These are phyloP conservation scores for Gnomoniopsis sp. DNA, from an alignment of 2,329 filamentous ascomycete genomes.

Conservation along the genomic window DNA sequence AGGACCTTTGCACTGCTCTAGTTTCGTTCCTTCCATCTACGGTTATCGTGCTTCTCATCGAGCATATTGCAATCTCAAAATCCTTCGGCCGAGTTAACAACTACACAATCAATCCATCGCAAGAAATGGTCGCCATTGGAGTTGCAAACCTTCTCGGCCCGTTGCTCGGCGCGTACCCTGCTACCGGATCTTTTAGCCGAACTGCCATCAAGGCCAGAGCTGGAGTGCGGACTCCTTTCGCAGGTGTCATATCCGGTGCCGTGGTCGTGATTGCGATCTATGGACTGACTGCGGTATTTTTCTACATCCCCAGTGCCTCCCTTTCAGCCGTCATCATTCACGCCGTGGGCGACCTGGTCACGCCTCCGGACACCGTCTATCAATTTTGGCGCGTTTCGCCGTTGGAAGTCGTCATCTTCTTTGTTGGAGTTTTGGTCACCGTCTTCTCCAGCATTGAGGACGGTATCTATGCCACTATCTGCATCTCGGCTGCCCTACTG, in stretches of 20 bases:
- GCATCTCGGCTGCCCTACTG: conserved; percentile 71
- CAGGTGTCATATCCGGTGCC: conserved; percentile 80
- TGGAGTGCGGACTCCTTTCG: conserved; percentile 86
- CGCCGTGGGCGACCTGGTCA: conserved; percentile 89
- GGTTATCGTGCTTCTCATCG: conserved; percentile 91
- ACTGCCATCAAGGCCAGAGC: conserved; percentile 98
- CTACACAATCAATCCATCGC: conserved; percentile 91
- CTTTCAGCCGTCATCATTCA: conserved; percentile 92
- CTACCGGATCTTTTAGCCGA: conserved; percentile 92
- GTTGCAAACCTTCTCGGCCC: conserved; percentile 86
- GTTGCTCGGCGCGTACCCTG: conserved; percentile 87
- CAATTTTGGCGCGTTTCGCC: conserved; percentile 95
- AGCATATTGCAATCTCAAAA: conserved; percentile 96
- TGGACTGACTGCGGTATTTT: conserved; percentile 83
- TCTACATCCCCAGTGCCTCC: conserved; percentile 80
- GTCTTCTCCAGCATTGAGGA: conserved; percentile 86
- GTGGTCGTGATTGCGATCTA: conserved; percentile 90
- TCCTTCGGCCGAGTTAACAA: conserved; percentile 96
- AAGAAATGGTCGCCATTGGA: conserved; percentile 93
- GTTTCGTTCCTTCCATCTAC: conserved; percentile 73
- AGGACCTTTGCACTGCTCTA: conserved; percentile 64
- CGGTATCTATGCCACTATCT: conserved; percentile 86
- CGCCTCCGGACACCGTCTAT: conserved; percentile 85
- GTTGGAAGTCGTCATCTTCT: conserved; percentile 87
- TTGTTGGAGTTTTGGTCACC: conserved; percentile 85